Base-by-base conservation (phyloP, 805 yeast species). In the Nakazawaea populi region DNA sequence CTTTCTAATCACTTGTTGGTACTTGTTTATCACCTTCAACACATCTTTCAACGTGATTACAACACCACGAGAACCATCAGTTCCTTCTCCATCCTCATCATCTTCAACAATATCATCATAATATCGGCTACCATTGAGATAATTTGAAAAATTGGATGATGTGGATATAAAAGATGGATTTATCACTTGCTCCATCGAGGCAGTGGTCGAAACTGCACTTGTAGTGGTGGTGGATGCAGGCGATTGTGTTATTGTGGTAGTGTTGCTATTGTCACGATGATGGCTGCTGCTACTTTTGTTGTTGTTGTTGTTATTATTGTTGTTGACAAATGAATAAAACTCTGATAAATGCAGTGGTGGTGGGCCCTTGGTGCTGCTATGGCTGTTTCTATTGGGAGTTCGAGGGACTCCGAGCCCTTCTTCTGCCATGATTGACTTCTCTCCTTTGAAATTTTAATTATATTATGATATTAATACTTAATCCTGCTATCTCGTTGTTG, bases 11-110 rank as follows among this genome's bases (percentile, higher is more conserved):
- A 83, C 68, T 7, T 72, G 71, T n/a, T 68, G 63, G 57, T 80
- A 82, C 2, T 78, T 70, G 9, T 65, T 68, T 9, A 77, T 64
- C 1, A 83, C 79, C 34, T 70, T 67, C 6, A 70, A 66, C 46
- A 85, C 77, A 60, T 87, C 94, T 37, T 73, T 72, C 40, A 79
- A 72, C 1, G 89, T 81, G 9, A 85, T 72, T 14, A 85, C 30
- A 4, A 42, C 36, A 12, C 3, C 24, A 18, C 24, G 24, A 3
- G 24, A 18, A 18, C 24, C 24, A 2, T 18, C 24, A 18, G 3
- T 18, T 18, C 10, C 10, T 12, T 40, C 43, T 5, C 12, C 27
- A 40, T 65, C 14, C 78, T 76, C 14, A 78, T 76, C n/a, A 82
- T 47, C 45, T 10, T 40, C 44, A 18, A 18, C 3, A 2, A 18